Base-by-base conservation (phyloP, 257 asterid genomes). In the Salvia rosmarinus region DNA sequence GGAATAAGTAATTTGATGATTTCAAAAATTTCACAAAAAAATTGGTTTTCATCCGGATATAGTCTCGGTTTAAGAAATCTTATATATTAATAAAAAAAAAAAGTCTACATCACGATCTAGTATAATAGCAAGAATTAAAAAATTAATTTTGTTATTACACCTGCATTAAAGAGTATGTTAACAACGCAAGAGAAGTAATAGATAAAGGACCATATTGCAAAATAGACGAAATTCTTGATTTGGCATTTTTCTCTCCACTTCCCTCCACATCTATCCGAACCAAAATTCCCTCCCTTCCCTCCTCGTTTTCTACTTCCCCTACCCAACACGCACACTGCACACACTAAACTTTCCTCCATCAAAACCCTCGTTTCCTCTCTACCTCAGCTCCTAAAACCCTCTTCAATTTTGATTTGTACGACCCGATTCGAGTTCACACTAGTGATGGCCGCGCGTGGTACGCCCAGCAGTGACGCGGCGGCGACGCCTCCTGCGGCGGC, bases 251-350 rank as follows among this genome's bases (percentile, higher is more conserved):
- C 66, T n/a, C 74, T 32, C 64, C 64, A 44, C 83, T 87, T 93
- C 96, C 98, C 98, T 88, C 96, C 98, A 88, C 90, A 86, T 78
- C 88, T 70, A 80, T 87, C 91, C 89, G 89, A 90, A 88, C 95
- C 82, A 93, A 90, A 90, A 82, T 88, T 90, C 90, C 97, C 96
- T 88, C 96, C 90, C 89, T 90, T 88, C 91, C 91, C 87, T 85
- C 90, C 88, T 85, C 90, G 78, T 86, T 86, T 80, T 80, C 83
- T 77, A 68, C 80, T 84, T 73, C 74, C 73, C 73, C 78, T 35
- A 44, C 78, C 61, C 83, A 37, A 49, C 79, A 32, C 81, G 9
- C 63, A 35, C 69, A 25, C 30, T 79, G 9, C 63, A 35, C 82
- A 74, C 79, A 43, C 71, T 58, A 54, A 44, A 49, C 65, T 67